These are phyloP conservation scores for Leucocoprinus birnbaumii DNA, from an alignment of 768 basidiomycete genomes.

Conservation along the genomic window DNA sequence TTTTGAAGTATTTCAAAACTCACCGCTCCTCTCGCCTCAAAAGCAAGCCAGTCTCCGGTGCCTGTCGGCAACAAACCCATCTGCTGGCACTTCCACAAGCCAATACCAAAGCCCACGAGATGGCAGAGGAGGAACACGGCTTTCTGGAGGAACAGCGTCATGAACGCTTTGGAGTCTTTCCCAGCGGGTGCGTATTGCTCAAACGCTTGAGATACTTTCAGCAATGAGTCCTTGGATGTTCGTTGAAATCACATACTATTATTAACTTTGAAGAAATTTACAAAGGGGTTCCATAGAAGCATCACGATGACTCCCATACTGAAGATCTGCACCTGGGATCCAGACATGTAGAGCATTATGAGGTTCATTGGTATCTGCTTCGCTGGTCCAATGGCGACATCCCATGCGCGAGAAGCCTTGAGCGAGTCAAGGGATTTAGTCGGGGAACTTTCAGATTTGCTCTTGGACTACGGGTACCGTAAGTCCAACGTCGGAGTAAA, in stretches of 20 bases:
- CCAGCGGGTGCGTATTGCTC: slow-evolving; percentile 70
- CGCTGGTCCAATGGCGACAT: slow-evolving; percentile 78
- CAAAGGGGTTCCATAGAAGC: slow-evolving; percentile 84
- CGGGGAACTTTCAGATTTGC: slow-evolving; percentile 30
- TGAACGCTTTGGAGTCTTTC: slow-evolving; percentile 45
- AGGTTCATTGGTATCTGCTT: slow-evolving; percentile 96
- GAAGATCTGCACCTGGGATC: slow-evolving; percentile 93
- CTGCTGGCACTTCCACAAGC: slow-evolving; percentile 88
- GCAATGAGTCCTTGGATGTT: not conserved
- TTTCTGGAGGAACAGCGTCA: slow-evolving; percentile 68
- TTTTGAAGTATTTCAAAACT: slow-evolving; percentile 23
- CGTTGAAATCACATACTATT: slow-evolving; percentile 48
- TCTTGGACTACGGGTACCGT: slow-evolving; percentile 36
- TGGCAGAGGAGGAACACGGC: slow-evolving; percentile 71
- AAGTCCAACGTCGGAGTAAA: not conserved
- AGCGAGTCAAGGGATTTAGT: slow-evolving; percentile 58
- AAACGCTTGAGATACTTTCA: slow-evolving; percentile 47
- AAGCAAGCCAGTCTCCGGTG: slow-evolving; percentile 93
- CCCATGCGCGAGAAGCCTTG: slow-evolving; percentile 83
- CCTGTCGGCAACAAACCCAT: slow-evolving; percentile 93
- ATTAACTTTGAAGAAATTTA: slow-evolving; percentile 78
- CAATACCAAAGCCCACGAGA: slow-evolving; percentile 73
- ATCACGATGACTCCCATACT: slow-evolving; percentile 96
- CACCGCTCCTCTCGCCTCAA: slow-evolving; percentile 77
- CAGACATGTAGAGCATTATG: slow-evolving; percentile 99